A percentile compares a stretch with the other conserved stretches of the same genome.
Evolutionary conservation across 2,329 filamentous ascomycete species (phyloP).

Genomic region (Aspergillus aculeatinus): DNA sequence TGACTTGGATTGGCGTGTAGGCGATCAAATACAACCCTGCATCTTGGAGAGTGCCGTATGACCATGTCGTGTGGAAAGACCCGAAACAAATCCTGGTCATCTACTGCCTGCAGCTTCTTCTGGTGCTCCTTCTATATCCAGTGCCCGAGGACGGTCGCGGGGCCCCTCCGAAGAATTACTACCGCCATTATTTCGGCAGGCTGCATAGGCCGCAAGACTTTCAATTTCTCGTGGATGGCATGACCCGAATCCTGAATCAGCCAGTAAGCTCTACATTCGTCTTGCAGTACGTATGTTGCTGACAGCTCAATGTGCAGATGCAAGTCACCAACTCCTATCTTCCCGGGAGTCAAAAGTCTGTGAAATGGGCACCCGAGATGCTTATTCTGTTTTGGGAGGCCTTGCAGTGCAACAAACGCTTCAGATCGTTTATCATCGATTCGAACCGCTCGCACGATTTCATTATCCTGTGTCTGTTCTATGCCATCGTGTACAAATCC

Average conservation of each 20-base stretch:
- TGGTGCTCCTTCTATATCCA: constrained; percentile 81
- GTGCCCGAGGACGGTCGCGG: constrained; percentile 73
- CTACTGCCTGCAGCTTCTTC: constrained; percentile 86
- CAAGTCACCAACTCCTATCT: constrained; percentile 87
- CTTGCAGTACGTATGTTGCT: constrained; percentile 2
- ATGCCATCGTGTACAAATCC: constrained; percentile 83
- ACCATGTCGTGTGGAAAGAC: constrained; percentile 87
- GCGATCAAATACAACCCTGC: constrained; percentile 95
- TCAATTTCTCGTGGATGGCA: constrained; percentile 93
- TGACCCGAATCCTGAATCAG: constrained; percentile 88
- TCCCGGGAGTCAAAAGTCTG: constrained; percentile 74
- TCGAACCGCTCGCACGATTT: constrained; percentile 93
- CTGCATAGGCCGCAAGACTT: constrained; percentile 94
- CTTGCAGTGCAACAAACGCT: constrained; percentile 95
- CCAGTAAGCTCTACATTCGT: constrained; percentile 52
- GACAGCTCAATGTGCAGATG: constrained; percentile 49
- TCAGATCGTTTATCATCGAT: constrained; percentile 94
- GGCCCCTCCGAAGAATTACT: constrained; percentile 78
- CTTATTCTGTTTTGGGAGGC: constrained; percentile 98
- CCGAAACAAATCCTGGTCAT: constrained; percentile 87
- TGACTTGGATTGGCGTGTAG: constrained; percentile 45
- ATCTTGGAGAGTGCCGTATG: constrained; percentile 90
- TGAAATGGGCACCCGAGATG: constrained; percentile 90
- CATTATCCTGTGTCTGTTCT: constrained; percentile 84
- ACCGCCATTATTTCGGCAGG: constrained; percentile 86